Conservation (phyloP, 169 alveolate species). For the Eimeria brunetti region DNA sequence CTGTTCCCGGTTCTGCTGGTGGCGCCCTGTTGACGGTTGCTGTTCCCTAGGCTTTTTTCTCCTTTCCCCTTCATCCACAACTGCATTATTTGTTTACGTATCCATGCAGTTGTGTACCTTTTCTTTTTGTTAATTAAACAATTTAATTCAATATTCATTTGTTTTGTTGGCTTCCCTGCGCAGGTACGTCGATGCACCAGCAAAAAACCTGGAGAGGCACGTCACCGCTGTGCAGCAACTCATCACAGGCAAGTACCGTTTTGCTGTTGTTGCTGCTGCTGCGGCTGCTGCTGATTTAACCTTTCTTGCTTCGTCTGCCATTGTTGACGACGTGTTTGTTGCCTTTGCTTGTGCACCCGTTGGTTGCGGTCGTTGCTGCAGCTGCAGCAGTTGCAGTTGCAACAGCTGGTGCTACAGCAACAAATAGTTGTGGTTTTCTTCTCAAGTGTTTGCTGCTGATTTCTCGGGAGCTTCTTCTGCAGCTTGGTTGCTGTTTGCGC, state of each 20-base stretch:
- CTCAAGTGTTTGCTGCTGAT: neutral
- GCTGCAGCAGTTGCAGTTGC: neutral
- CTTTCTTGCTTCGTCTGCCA: neutral
- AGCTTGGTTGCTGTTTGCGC: neutral
- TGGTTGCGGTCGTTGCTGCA: neutral
- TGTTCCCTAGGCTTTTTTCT: neutral
- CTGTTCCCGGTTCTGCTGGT: neutral
- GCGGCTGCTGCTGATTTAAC: neutral
- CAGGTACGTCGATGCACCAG: conserved; percentile 64
- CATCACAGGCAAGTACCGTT: conserved; percentile 53
- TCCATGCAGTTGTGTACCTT: neutral
- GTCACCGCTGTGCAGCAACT: conserved; percentile 65
- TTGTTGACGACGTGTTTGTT: neutral
- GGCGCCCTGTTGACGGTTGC: neutral
- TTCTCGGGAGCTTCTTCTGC: neutral
- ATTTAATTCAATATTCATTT: neutral
- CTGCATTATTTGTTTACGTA: neutral
- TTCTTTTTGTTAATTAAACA: neutral
- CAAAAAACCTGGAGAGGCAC: conserved; percentile 17
- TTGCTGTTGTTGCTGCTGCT: neutral
- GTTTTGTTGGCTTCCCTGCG: neutral
- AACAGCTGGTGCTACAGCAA: neutral
- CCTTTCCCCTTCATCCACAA: neutral
- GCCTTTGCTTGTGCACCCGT: neutral
- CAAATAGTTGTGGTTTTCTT: neutral